Evolutionary conservation across 164 flowering plant genomes (phyloP).

Genomic region (Vitis riparia): DNA sequence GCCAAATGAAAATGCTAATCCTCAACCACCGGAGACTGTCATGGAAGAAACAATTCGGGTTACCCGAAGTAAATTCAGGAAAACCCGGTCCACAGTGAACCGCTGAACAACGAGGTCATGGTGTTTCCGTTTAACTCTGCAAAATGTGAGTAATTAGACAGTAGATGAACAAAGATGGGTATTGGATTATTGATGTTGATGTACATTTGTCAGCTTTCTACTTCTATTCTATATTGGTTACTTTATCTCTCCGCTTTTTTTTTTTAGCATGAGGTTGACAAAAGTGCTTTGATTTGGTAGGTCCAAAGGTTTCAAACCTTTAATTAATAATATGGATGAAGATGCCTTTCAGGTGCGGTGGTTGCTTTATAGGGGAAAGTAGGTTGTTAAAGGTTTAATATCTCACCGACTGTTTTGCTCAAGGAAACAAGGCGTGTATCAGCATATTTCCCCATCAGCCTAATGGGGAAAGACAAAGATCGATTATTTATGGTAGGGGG

Average conservation of each 20-base stretch:
- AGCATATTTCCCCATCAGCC: no score
- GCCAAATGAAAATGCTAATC: conserved; percentile 30
- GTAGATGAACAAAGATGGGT: conserved; percentile 13
- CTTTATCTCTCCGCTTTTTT: neutral
- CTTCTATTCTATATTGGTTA: conserved; percentile 19
- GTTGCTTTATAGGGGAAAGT: no score
- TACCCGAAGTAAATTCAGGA: conserved; percentile 71
- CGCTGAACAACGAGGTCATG: conserved; percentile 1
- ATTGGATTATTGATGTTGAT: conserved; percentile 10
- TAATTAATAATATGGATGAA: no score
- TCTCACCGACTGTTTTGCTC: no score
- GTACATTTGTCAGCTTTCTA: conserved; percentile 23
- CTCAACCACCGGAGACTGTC: conserved; percentile 44
- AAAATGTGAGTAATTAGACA: conserved; percentile 14
- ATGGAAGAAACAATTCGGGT: conserved; percentile 63
- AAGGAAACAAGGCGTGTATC: no score
- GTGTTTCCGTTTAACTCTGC: neutral
- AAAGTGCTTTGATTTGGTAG: no score
- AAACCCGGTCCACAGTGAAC: conserved; percentile 32
- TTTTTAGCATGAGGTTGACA: neutral
- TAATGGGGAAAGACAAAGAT: no score
- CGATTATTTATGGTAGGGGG: no score
- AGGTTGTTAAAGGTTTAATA: no score
- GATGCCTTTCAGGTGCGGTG: no score
- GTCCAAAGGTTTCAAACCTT: no score